These are phyloP conservation scores for Alternaria conjuncta DNA, from an alignment of 2,329 filamentous ascomycete genomes.

Conservation along the genomic window DNA sequence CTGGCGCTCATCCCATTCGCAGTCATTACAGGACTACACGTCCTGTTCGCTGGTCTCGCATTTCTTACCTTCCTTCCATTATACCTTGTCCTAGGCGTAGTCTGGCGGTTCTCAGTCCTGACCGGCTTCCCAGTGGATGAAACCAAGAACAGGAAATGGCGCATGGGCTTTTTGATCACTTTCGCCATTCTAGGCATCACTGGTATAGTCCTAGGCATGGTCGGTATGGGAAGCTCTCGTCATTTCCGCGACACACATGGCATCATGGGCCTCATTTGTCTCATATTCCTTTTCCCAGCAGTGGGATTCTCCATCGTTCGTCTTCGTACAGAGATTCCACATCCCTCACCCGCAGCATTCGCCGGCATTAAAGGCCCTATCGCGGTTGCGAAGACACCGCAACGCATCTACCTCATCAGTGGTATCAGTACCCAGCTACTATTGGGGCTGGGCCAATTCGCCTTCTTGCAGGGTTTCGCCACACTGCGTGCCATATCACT, in stretches of 20 bases:
- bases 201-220: slow-evolving; percentile 32
- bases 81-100: slow-evolving; percentile 34
- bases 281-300: slow-evolving; percentile 28
- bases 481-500: slow-evolving; percentile 32
- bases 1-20: slow-evolving; percentile 22
- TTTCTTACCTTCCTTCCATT: slow-evolving; percentile 36
- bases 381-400: slow-evolving; percentile 28
- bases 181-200: slow-evolving; percentile 24
- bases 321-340: slow-evolving; percentile 27
- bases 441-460: slow-evolving; percentile 28
- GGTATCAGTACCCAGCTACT: slow-evolving; percentile 24
- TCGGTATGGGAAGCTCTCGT: slow-evolving; percentile 31
- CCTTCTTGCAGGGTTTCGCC: slow-evolving; percentile 29
- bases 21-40: slow-evolving; percentile 31
- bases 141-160: slow-evolving; percentile 34
- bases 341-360: slow-evolving; percentile 26
- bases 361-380: slow-evolving; percentile 27
- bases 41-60: slow-evolving; percentile 25
- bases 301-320: slow-evolving; percentile 24
- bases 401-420: slow-evolving; percentile 32
- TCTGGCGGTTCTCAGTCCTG: slow-evolving; percentile 33
- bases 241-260: slow-evolving; percentile 36
- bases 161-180: slow-evolving; percentile 23
- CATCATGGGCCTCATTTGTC: slow-evolving; percentile 30
- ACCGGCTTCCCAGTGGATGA: slow-evolving; percentile 32